Percentiles rank a stretch among this genome's conserved stretches.
phyloP scores from a whole-genome alignment of 225 moss, liverwort and hornwort species.

The Sphagnum contortum region DNA sequence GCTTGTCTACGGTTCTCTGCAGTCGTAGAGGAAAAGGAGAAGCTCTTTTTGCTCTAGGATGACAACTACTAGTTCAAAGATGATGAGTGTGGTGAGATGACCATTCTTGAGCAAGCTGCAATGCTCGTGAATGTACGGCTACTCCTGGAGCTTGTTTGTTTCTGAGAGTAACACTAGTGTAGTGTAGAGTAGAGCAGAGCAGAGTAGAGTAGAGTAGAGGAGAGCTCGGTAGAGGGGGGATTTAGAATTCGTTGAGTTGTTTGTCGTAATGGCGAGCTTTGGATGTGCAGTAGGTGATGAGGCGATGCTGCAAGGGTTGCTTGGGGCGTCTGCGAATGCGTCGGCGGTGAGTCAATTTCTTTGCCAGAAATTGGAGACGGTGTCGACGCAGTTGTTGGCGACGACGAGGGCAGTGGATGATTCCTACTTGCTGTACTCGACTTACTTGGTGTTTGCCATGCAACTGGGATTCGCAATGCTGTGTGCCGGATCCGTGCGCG shows the following conservation, averaged over 20 bases:
- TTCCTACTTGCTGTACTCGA: constrained; percentile 55
- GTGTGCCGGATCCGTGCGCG: constrained; percentile 81
- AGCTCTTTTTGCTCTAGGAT: too few relatives aligned
- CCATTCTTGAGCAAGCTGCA: too few relatives aligned
- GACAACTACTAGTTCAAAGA: too few relatives aligned
- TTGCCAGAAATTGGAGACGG: constrained; percentile 36
- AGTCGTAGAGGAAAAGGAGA: too few relatives aligned
- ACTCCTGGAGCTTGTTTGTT: too few relatives aligned
- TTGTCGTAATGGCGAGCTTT: not conserved
- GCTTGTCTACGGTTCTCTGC: too few relatives aligned
- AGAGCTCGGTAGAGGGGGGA: constrained; percentile 4
- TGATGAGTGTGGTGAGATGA: too few relatives aligned
- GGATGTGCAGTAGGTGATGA: constrained; percentile 39
- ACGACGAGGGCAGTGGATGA: constrained; percentile 46
- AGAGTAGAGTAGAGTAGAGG: too few relatives aligned
- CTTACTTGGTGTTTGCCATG: constrained; percentile 91
- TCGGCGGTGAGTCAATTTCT: constrained; percentile 30
- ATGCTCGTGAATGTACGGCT: too few relatives aligned
- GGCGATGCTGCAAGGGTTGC: constrained; percentile 19
- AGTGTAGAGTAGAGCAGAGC: too few relatives aligned
- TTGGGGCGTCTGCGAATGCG: constrained; percentile 16
- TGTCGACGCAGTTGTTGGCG: constrained; percentile 15
- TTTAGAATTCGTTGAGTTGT: too few relatives aligned
- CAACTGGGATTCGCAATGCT: constrained; percentile 95
- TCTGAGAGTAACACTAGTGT: too few relatives aligned